phyloP scores from a whole-genome alignment of 2,329 filamentous ascomycete species.

The Trichoderma polysporum region DNA sequence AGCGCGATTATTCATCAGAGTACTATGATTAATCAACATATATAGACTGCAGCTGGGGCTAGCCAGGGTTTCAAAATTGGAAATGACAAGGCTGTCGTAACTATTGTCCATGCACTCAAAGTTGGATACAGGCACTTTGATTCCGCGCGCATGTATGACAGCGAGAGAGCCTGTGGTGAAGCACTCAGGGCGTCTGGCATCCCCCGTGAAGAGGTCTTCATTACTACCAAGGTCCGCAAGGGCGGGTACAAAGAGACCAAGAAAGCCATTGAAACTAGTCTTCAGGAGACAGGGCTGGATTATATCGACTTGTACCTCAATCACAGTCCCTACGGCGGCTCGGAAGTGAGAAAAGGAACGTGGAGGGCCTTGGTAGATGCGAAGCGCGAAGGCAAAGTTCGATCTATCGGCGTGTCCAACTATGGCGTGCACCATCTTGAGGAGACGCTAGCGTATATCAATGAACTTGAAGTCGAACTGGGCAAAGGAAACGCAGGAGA shows the following conservation, averaged over 20 bases:
- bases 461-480: slow-evolving; percentile 27
- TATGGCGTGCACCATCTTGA: slow-evolving; percentile 67
- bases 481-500: slow-evolving; percentile 45
- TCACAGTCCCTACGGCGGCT: slow-evolving; percentile 58
- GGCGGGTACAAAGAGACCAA: slow-evolving; percentile 47
- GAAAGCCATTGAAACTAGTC: not conserved
- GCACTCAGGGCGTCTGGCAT: slow-evolving; percentile 59
- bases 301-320: slow-evolving; percentile 73
- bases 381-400: slow-evolving; percentile 57
- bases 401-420: slow-evolving; percentile 71
- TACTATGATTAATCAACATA: not conserved
- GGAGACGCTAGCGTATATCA: slow-evolving; percentile 65
- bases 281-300: slow-evolving; percentile 35
- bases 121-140: slow-evolving; percentile 64
- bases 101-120: slow-evolving; percentile 46
- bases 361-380: slow-evolving; percentile 67
- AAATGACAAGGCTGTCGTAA: not conserved
- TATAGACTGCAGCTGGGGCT: not conserved
- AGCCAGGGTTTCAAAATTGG: not conserved
- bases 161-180: slow-evolving; percentile 65
- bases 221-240: slow-evolving; percentile 70
- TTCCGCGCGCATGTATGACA: slow-evolving; percentile 63
- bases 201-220: slow-evolving; percentile 59
- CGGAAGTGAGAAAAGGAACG: slow-evolving; percentile 56
- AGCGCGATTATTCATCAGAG: not conserved